Evolutionary conservation across 139 green algal species (phyloP), one percentile per base, ranked within the genome.

Genomic region (Trebouxia sp.): DNA sequence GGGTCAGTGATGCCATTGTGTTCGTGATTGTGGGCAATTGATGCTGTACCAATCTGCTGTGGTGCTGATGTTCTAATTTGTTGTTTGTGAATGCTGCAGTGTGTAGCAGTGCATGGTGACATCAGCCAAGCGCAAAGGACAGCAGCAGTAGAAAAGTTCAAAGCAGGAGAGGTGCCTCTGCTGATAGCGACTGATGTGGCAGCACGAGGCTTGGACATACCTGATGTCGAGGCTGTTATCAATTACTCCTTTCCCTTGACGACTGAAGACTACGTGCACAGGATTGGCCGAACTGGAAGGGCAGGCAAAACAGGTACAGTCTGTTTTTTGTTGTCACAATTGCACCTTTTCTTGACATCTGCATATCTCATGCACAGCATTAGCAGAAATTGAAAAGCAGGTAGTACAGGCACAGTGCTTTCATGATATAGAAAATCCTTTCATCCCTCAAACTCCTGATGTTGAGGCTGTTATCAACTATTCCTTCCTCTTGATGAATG

Each of bases 201-300:
- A 2, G 91, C 92, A 1, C 85, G 91, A 8, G 91, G 90, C 11
- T 80, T 94, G 42, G 89, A 93, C 83, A 93, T 94, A 30, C 89
- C 88, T 0, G 88, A 91, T 78, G 90, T 95, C 14, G 86, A 94
- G 80, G 80, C 65, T 22, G 96, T 99, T 1, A 96, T 99, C 82
- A 99, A 99, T 90, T 99, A 98, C 88, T 93, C 88, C 50, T 98
- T 99, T 85, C 96, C 96, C 0, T 85, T 98, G 17, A 98, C 94
- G 1, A 97, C 89, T 6, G 96, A 98, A 88, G 96, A 99, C 90
- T 99, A 99, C 79, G 95, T 99, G 65, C 96, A 99, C 83, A 87
- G 96, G 66, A 99, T 99, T 78, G 95, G 95, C 0, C 86, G 96
- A 47, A 99, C 96, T 15, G 96, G 96, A 1, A 87, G 96, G 8